A percentile compares a stretch with the other conserved stretches of the same genome.
Conservation (phyloP, 176 grass and related monocot genomes). For the Eleusine indica region DNA sequence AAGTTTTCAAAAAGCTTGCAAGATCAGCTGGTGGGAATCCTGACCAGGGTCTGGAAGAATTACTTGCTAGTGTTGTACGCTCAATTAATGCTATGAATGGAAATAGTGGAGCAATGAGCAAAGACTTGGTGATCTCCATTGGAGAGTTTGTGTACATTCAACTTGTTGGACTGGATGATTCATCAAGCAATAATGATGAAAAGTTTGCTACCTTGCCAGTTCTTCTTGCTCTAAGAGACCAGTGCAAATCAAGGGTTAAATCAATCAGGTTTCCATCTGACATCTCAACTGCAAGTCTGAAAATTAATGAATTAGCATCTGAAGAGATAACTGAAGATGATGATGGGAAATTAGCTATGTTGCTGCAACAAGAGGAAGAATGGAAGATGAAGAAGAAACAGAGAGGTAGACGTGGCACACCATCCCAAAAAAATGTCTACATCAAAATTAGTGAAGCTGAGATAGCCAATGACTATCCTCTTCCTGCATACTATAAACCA, state of each 20-base stretch:
- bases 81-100: constrained; percentile 73
- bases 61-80: constrained; percentile 92
- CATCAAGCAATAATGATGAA: constrained; percentile 58
- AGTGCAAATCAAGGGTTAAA: constrained; percentile 77
- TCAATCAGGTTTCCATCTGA: constrained; percentile 40
- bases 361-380: constrained; percentile 95
- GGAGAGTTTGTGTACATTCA: constrained; percentile 94
- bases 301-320: constrained; percentile 63
- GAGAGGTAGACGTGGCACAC: constrained; percentile 56
- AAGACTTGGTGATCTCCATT: constrained; percentile 86
- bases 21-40: constrained; percentile 86
- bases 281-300: constrained; percentile 72
- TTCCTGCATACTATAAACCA: constrained; percentile 97
- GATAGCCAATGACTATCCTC: constrained; percentile 95
- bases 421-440: constrained; percentile 83
- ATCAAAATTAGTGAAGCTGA: constrained; percentile 98
- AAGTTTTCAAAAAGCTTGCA: constrained; percentile 85
- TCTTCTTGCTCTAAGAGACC: constrained; percentile 88
- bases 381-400: constrained; percentile 97
- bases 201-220: constrained; percentile 62
- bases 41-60: constrained; percentile 72
- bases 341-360: constrained; percentile 85
- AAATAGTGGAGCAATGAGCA: constrained; percentile 66
- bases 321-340: constrained; percentile 66
- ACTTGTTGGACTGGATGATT: constrained; percentile 83